Conservation (phyloP, 305 asterid species). For the Stenogyne calaminthoides region DNA sequence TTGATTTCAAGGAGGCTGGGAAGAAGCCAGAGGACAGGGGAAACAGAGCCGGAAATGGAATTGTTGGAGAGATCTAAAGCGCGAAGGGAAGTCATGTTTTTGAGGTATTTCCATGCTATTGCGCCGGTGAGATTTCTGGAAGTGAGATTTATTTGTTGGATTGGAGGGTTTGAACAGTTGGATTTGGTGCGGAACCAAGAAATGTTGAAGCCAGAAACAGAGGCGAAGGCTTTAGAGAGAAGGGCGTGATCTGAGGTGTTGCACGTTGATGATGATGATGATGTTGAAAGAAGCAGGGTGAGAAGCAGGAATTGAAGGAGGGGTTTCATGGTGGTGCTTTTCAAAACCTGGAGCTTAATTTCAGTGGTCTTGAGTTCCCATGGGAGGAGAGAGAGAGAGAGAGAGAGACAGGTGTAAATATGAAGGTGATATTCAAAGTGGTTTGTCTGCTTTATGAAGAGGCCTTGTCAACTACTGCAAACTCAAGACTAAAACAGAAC, state of each 20-base stretch:
- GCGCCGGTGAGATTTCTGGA: slow-evolving; percentile 71
- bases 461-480: slow-evolving; percentile 31
- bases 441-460: background rate
- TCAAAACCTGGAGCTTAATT: background rate
- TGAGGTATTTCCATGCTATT: slow-evolving; percentile 68
- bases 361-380: slow-evolving; percentile 21
- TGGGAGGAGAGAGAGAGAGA: slow-evolving; percentile 28
- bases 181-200: slow-evolving; percentile 48
- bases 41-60: slow-evolving; percentile 61
- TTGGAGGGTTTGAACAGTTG: slow-evolving; percentile 51
- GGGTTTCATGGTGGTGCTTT: slow-evolving; percentile 41
- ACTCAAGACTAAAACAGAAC: slow-evolving; percentile 27
- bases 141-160: slow-evolving; percentile 47
- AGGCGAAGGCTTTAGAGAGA: slow-evolving; percentile 64
- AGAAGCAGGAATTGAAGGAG: slow-evolving; percentile 38
- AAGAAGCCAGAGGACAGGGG: slow-evolving; percentile 54
- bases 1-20: slow-evolving; percentile 56
- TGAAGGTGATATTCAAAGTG: slow-evolving; percentile 4
- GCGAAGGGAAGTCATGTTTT: slow-evolving; percentile 57
- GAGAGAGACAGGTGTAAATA: background rate
- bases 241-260: slow-evolving; percentile 43
- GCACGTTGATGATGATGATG: slow-evolving; percentile 57
- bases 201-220: slow-evolving; percentile 66
- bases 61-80: slow-evolving; percentile 75
- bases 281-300: slow-evolving; percentile 35